Evolutionary conservation across 139 green algal genomes (phyloP), one percentile per base, ranked within the genome.

Genomic region (Chlorella vulgaris): DNA sequence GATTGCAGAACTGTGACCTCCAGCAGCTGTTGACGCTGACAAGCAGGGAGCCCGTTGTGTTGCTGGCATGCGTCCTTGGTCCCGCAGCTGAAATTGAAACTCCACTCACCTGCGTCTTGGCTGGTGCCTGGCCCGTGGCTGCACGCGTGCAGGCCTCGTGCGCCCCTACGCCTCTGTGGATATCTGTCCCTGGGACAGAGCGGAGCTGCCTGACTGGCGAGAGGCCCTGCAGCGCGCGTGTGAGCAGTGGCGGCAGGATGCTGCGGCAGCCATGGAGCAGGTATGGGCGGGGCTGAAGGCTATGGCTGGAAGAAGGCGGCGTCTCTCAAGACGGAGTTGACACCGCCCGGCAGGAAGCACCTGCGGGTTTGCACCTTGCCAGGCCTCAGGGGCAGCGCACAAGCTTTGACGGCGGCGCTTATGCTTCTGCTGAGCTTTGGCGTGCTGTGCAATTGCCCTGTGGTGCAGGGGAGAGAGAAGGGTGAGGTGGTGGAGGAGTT

Each of bases 401-500:
- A 31, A 29, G 31, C 2, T 39, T 40, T 43, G 29, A 39, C 10
- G 26, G 29, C n/a, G 4, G 3, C 61, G 29, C 63, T 22, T 39
- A 8, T 15, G n/a, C 39, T 22, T 2, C 5, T 36, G 10, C 43
- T 60, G 33, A 6, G 55, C 28, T 39, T 36, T 2, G 8, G 35
- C 3, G 19, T 38, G 6, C 22, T 76, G 7, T n/a, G 38, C 29
- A 22, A 19, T 1, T 68, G 31, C 15, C 65, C 18, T 51, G n/a
- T 65, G 7, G 10, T 58, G 61, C 55, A 66, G n/a, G 87, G 89
- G 22, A 76, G 82, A 36, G 47, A 55, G 21, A 76, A 62, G 51
- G 78, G 73, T 1, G 73, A 73, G 22, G 85, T 89, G 63, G 42
- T 92, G 78, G 80, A 87, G 28, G 79, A 78, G 43, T 81, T 93